Conservation (phyloP, 2,329 filamentous ascomycete genomes). For the Alternaria sp. region DNA sequence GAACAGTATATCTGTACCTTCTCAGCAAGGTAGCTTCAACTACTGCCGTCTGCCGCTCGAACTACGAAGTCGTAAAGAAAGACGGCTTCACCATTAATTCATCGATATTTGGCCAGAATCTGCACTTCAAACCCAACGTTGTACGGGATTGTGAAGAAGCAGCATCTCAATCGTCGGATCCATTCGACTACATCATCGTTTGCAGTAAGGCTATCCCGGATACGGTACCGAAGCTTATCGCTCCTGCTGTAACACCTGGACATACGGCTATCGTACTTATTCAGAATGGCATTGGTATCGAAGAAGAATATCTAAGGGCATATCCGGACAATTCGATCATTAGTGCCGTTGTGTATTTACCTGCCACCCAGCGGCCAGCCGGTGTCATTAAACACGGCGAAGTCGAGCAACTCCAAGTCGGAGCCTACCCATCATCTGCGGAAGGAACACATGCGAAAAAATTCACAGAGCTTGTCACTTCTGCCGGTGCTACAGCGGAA, state of each 20-base stretch:
- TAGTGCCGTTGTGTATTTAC: conserved; percentile 65
- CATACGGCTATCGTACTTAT: conserved; percentile 66
- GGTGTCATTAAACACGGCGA: conserved; percentile 59
- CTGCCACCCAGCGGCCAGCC: conserved; percentile 60
- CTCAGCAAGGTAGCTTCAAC: conserved; percentile 52
- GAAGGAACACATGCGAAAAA: conserved; percentile 22
- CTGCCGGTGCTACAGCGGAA: conserved; percentile 58
- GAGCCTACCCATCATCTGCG: conserved; percentile 56
- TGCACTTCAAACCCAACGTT: conserved; percentile 49
- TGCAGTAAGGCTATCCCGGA: conserved; percentile 58
- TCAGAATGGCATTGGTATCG: conserved; percentile 70
- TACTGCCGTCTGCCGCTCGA: conserved; percentile 58
- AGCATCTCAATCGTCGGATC: conserved; percentile 23
- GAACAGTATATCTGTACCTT: conserved; percentile 55
- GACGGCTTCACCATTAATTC: conserved; percentile 56
- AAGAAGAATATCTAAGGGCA: conserved; percentile 60
- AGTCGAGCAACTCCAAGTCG: conserved; percentile 60
- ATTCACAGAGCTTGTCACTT: conserved; percentile 55
- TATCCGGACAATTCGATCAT: conserved; percentile 65
- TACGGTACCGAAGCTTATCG: conserved; percentile 49
- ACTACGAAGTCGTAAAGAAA: conserved; percentile 53
- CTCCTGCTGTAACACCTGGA: conserved; percentile 49
- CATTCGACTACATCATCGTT: conserved; percentile 61
- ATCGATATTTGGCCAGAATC: conserved; percentile 45
- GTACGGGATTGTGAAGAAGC: conserved; percentile 50